These are phyloP conservation scores for Aegilops umbellulata DNA, from an alignment of 176 grass and related monocot genomes.

Conservation along the genomic window DNA sequence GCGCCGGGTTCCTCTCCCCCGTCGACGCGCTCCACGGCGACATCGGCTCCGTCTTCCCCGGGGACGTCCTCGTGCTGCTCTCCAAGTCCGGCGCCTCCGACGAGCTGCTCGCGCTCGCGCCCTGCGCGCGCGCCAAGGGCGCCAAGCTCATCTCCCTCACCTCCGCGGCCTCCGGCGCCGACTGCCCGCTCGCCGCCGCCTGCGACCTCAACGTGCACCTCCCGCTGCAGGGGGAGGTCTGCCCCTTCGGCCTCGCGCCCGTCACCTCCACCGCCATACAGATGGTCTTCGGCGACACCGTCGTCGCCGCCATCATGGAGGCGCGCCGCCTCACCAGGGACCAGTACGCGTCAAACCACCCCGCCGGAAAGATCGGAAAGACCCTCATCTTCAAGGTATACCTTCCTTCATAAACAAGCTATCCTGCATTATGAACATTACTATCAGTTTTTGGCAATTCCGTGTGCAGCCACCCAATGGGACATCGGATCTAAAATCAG, in stretches of 20 bases:
- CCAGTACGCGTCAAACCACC: conserved; percentile 86
- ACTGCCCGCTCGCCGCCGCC: conserved; percentile 58
- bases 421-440: background rate
- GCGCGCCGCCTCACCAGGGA: conserved; percentile 62
- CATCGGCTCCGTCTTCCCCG: conserved; percentile 73
- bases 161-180: conserved; percentile 48
- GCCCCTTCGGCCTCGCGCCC: conserved; percentile 87
- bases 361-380: conserved; percentile 95
- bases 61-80: conserved; percentile 77
- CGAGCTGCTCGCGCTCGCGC: conserved; percentile 75
- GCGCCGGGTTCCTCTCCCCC: conserved; percentile 71
- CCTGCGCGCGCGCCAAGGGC: conserved; percentile 87
- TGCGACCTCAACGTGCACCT: conserved; percentile 93
- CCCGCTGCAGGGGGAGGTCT: conserved; percentile 90
- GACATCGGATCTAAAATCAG: conserved; percentile 30
- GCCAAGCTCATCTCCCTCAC: conserved; percentile 72
- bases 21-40: conserved; percentile 96
- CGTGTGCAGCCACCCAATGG: background rate
- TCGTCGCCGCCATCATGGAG: conserved; percentile 80
- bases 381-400: conserved; percentile 97
- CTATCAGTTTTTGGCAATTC: background rate
- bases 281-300: conserved; percentile 90
- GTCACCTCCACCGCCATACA: conserved; percentile 86
- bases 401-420: background rate
- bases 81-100: conserved; percentile 96